Conservation (phyloP, 139 green algal species). For the Picochlorum costavermella region DNA sequence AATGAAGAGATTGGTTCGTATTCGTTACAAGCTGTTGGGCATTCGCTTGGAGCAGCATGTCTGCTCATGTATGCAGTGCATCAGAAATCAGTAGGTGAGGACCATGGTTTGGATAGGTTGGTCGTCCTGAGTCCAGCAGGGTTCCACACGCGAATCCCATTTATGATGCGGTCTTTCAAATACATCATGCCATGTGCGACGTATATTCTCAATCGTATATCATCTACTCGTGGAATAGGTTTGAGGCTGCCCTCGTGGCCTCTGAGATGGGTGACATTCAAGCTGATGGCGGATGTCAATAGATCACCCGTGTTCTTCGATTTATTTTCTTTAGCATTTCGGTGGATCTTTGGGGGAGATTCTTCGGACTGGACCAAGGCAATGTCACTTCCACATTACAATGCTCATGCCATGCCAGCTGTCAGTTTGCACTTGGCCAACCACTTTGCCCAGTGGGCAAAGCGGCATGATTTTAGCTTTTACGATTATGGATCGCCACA, state of each 20-base stretch:
- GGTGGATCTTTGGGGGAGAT: conserved; percentile 48
- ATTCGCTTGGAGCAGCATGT: conserved; percentile 55
- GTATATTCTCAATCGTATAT: conserved; percentile 3
- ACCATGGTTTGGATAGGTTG: conserved; percentile 52
- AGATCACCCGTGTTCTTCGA: conserved; percentile 53
- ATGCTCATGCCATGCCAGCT: conserved; percentile 70
- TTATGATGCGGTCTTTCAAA: conserved; percentile 7
- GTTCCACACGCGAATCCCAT: conserved; percentile 47
- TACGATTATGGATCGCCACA: conserved; percentile 72
- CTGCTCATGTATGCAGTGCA: conserved; percentile 54
- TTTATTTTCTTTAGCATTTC: conserved; percentile 23
- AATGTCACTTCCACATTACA: conserved; percentile 84
- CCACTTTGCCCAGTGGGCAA: conserved; percentile 38
- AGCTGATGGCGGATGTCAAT: conserved; percentile 38
- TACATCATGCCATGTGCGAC: conserved; percentile 9
- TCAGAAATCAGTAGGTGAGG: conserved; percentile 16
- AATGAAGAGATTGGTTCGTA: conserved; percentile 30
- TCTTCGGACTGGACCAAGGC: conserved; percentile 72
- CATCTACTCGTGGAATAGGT: conserved; percentile 14
- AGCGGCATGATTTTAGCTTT: conserved; percentile 54
- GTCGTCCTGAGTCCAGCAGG: conserved; percentile 73
- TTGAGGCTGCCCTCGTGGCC: conserved; percentile 61
- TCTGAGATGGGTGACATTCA: conserved; percentile 57
- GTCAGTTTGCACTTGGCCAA: conserved; percentile 54
- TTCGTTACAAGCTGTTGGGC: conserved; percentile 41